Evolutionary conservation across 345 rosid genomes (phyloP).

Genomic region (Clarkia xantiana): DNA sequence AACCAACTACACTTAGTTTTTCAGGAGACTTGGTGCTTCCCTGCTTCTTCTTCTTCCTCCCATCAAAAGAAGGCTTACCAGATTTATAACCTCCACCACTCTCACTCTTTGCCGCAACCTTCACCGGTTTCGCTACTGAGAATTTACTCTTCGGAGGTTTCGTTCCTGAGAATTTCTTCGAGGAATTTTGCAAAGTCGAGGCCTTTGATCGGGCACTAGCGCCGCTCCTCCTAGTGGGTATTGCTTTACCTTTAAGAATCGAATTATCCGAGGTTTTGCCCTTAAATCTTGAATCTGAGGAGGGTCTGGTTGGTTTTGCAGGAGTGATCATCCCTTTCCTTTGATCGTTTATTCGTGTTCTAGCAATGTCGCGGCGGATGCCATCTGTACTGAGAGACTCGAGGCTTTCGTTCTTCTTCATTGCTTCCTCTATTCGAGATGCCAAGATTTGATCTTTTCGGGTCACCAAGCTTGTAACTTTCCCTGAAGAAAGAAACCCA

Average conservation of each 20-base stretch:
- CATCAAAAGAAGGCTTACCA: constrained; percentile 1
- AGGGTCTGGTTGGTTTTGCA: constrained; percentile 13
- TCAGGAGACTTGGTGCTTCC: constrained; percentile 11
- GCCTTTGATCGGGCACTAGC: constrained; percentile 12
- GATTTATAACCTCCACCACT: constrained; percentile 13
- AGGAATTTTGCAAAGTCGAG: constrained; percentile 11
- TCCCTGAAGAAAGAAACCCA: constrained; percentile 30
- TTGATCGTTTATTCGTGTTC: constrained; percentile 48
- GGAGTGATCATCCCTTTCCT: constrained; percentile 38
- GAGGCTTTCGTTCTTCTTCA: constrained; percentile 73
- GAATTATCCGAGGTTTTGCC: constrained; percentile 8
- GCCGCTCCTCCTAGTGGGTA: constrained; percentile 11
- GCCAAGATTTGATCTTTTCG: constrained; percentile 48
- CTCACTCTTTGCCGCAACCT: constrained; percentile 10
- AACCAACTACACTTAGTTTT: constrained; percentile 63
- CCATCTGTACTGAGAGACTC: constrained; percentile 54
- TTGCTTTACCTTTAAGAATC: constrained; percentile 9
- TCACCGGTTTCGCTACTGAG: constrained; percentile 24
- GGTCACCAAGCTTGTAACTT: constrained; percentile 78
- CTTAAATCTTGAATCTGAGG: constrained; percentile 22
- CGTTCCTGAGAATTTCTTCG: constrained; percentile 19
- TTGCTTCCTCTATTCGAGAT: constrained; percentile 55
- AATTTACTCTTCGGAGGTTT: constrained; percentile 20
- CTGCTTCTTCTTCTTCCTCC: constrained; percentile 15
- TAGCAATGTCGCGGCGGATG: constrained; percentile 52